Conservation (phyloP, 768 basidiomycete species). For the Russula griseocarnosa region DNA sequence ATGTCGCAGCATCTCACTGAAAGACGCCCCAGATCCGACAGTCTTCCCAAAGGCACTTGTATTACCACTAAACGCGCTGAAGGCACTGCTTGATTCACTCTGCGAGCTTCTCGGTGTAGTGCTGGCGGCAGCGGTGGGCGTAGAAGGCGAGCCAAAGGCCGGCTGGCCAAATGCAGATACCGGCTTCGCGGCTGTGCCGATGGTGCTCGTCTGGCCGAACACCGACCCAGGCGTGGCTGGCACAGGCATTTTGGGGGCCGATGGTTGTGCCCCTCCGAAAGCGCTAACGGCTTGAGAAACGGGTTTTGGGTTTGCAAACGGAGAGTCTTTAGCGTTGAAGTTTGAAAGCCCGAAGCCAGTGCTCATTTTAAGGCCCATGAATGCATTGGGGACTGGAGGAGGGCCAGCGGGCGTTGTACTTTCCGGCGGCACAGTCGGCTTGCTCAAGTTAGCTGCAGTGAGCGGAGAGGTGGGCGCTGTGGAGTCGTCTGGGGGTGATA, state of each 20-base stretch:
- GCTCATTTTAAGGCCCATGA: constrained; percentile 24
- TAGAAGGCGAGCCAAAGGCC: constrained; percentile 37
- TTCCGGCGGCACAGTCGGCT: not conserved
- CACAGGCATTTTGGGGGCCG: constrained; percentile 30
- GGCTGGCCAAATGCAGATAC: constrained; percentile 38
- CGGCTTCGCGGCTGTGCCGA: constrained; percentile 5
- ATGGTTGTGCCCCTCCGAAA: constrained; percentile 12
- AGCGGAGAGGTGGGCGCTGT: constrained; percentile 7
- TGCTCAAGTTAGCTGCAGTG: not conserved
- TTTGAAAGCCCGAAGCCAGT: constrained; percentile 24
- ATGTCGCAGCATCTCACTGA: constrained; percentile 55
- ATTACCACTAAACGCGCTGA: constrained; percentile 37
- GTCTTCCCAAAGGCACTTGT: constrained; percentile 43
- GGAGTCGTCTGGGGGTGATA: not conserved
- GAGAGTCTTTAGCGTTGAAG: constrained; percentile 29
- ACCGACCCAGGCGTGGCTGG: constrained; percentile 35
- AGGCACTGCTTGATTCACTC: constrained; percentile 37
- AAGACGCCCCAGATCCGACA: constrained; percentile 46
- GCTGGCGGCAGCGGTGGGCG: constrained; percentile 5
- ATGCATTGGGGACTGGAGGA: constrained; percentile 25
- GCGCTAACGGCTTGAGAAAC: constrained; percentile 25
- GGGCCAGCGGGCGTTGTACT: constrained; percentile 32
- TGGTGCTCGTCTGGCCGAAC: constrained; percentile 35
- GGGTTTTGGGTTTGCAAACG: constrained; percentile 30
- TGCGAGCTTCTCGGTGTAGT: constrained; percentile 31